Evolutionary conservation across 2,329 filamentous ascomycete genomes (phyloP), one percentile per base, ranked within the genome.

Genomic region (Penicillium sp.): DNA sequence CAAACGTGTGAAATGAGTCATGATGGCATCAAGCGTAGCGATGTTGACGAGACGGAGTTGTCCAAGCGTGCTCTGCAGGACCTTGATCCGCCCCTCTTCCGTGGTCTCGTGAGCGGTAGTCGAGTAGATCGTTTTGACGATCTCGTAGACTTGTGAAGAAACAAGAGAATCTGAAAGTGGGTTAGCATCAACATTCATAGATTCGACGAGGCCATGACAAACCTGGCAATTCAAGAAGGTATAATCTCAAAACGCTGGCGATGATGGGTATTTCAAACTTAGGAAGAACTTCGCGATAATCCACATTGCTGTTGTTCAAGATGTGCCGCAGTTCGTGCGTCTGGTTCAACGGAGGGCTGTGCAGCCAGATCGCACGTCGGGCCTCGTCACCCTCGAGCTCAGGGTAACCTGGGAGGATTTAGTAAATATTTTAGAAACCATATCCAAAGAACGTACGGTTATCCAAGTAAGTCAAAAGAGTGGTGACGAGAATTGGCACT

Each of bases 61-160:
- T 26, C 89, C 90, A 39, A 98, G 81, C 0, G 92, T 96, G 55
- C 92, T 94, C 65, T 98, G 92, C 22, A 98, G 77, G 44, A 96
- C 87, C 37, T 88, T 84, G 48, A 98, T 77, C 36, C 92, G 84
- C 9, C 85, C 81, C 35, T 80, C 75, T 53, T 94, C 85, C 3
- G 81, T 80, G 11, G 79, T 76, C 40, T 94, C 86, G 28, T 84
- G 76, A 31, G 84, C 75, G 9, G 87, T 82, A 10, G 85, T 88
- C 31, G 80, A 82, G 70, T 98, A 98, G 49, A 98, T 93, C 2
- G 88, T 96, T 68, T 95, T 89, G 61, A 98, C 82, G 59, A 98
- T 96, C 69, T 98, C 93, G 64, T 98, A 98, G 41, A 98, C 88
- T 62, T 96, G 90, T 27, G 88, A 94, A 39, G 92, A 96, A 45